phyloP scores from a whole-genome alignment of 2,329 filamentous ascomycete genomes.

The Septoria petroselini region DNA sequence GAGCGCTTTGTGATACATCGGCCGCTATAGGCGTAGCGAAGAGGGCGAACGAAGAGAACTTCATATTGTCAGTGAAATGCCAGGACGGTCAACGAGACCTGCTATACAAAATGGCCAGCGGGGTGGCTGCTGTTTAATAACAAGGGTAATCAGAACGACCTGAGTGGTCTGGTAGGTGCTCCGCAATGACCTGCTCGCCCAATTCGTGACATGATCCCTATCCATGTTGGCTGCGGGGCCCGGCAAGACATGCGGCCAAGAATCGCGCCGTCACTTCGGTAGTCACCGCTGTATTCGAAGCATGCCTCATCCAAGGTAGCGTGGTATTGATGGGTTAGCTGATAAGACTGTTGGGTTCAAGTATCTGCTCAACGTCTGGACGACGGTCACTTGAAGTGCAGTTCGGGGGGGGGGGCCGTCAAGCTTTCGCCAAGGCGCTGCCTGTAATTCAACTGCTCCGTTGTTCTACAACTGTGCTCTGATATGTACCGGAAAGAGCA shows the following conservation, averaged over 20 bases:
- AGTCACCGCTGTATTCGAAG: no score
- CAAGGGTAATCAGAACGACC: background rate
- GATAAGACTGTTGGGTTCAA: no score
- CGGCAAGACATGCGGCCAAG: background rate
- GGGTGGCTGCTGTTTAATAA: background rate
- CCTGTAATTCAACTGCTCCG: no score
- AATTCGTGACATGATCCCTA: background rate
- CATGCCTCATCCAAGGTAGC: no score
- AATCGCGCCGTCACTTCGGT: background rate
- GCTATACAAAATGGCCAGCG: background rate
- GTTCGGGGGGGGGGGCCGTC: background rate
- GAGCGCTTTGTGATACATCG: conserved; percentile 15
- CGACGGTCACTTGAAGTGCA: background rate
- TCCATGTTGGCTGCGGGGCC: background rate
- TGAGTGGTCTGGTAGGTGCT: background rate
- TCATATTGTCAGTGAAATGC: conserved; percentile 15
- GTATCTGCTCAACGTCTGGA: no score
- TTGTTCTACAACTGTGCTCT: no score
- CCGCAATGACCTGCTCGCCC: background rate
- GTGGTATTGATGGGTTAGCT: no score
- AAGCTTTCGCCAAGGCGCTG: no score
- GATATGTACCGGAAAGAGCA: no score
- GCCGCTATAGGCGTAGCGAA: conserved; percentile 17
- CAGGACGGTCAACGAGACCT: background rate
- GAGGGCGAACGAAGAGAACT: conserved; percentile 12